phyloP scores from a whole-genome alignment of 225 moss, liverwort and hornwort genomes.

The Marchantia paleacea region DNA sequence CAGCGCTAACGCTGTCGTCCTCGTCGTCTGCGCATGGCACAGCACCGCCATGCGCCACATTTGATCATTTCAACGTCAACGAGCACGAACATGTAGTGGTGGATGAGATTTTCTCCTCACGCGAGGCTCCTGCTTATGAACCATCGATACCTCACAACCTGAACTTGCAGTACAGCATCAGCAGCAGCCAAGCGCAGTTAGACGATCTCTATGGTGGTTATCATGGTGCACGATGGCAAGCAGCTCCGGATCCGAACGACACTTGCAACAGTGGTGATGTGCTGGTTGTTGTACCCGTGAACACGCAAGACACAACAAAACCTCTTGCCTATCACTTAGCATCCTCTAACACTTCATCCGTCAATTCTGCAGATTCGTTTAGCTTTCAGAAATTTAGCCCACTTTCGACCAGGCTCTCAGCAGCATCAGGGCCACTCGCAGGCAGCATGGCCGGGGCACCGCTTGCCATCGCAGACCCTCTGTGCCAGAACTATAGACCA shows the following conservation, averaged over 20 bases:
- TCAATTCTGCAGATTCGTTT: neutral
- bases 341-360: neutral
- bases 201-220: neutral
- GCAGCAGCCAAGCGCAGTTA: neutral
- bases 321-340: neutral
- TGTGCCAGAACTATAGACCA: neutral
- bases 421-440: neutral
- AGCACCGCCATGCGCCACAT: neutral
- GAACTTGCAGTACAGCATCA: neutral
- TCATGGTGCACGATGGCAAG: neutral
- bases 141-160: neutral
- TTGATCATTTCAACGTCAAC: neutral
- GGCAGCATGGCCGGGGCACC: neutral
- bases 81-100: neutral
- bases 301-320: neutral
- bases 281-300: neutral
- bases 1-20: neutral
- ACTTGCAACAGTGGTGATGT: neutral
- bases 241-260: neutral
- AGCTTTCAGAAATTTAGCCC: neutral
- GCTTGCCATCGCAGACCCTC: neutral
- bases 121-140: neutral
- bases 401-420: neutral
- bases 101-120: neutral
- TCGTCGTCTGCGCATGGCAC: neutral